Conservation (phyloP, 1,284 basidiomycete species). For the Leccinum angustisporum region DNA sequence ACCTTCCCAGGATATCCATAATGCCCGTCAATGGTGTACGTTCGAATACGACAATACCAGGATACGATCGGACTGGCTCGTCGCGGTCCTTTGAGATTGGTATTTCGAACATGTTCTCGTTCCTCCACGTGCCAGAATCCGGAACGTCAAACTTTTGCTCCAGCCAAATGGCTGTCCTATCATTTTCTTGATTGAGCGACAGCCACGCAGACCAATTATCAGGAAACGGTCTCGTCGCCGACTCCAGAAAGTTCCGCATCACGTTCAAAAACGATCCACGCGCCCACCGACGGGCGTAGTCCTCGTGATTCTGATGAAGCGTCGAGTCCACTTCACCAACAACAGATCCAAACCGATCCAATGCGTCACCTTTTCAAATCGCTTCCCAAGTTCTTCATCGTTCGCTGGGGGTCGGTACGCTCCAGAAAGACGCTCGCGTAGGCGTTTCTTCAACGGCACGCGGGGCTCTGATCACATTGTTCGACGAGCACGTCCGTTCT, state of each 20-base stretch:
- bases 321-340: conserved; percentile 8
- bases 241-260: conserved; percentile 43
- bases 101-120: conserved; percentile 59
- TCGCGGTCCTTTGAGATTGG: conserved; percentile 27
- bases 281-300: conserved; percentile 68
- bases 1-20: conserved; percentile 66
- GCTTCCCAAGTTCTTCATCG: conserved; percentile 62
- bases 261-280: conserved; percentile 61
- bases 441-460: conserved; percentile 47
- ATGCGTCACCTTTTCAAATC: conserved; percentile 62
- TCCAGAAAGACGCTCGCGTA: conserved; percentile 46
- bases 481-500: conserved; percentile 4
- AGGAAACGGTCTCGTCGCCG: conserved; percentile 23
- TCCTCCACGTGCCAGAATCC: conserved; percentile 56
- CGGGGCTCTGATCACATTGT: conserved; percentile 24
- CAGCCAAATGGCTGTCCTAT: conserved; percentile 75
- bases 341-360: conserved; percentile 2
- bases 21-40: conserved; percentile 62
- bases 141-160: conserved; percentile 71
- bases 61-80: conserved; percentile 34
- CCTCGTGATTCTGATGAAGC: conserved; percentile 58
- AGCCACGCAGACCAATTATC: conserved; percentile 60
- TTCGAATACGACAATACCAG: conserved; percentile 72
- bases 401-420: conserved; percentile 51
- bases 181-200: conserved; percentile 67